phyloP scores from a whole-genome alignment of 352 stramenopile species.

The Pythium vanterpoolii region DNA sequence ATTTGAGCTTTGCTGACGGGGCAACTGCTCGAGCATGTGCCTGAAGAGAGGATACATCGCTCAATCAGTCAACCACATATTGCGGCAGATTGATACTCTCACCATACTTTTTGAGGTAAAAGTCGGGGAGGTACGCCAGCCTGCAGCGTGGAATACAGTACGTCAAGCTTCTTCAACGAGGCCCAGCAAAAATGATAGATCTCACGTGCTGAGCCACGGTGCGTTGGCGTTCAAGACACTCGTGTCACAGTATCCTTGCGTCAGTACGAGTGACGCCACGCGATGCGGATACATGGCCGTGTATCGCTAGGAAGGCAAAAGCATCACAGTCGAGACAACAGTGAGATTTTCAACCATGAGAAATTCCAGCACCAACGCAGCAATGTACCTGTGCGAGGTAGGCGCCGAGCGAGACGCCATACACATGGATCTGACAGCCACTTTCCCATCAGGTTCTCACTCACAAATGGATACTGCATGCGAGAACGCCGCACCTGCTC shows the following conservation, averaged over 20 bases:
- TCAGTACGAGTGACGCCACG: slow-evolving; percentile 57
- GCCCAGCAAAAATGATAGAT: background rate
- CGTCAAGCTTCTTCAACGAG: background rate
- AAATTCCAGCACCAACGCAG: background rate
- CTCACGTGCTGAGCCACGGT: slow-evolving; percentile 55
- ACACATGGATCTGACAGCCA: slow-evolving; percentile 46
- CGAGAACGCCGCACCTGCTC: slow-evolving; percentile 14
- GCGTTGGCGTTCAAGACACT: slow-evolving; percentile 36
- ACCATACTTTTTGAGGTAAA: slow-evolving; percentile 65
- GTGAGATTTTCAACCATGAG: background rate
- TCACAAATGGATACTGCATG: background rate
- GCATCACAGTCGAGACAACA: background rate
- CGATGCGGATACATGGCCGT: slow-evolving; percentile 53
- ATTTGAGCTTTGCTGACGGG: slow-evolving; percentile 29
- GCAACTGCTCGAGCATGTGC: slow-evolving; percentile 53
- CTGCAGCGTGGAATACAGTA: slow-evolving; percentile 15
- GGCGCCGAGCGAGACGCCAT: slow-evolving; percentile 64
- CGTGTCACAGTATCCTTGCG: slow-evolving; percentile 63
- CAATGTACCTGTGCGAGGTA: slow-evolving; percentile 59
- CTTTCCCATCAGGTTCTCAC: background rate
- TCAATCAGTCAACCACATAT: background rate
- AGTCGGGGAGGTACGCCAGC: slow-evolving; percentile 63
- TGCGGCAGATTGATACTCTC: background rate
- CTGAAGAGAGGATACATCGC: slow-evolving; percentile 24
- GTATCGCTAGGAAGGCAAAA: slow-evolving; percentile 35